phyloP scores from a whole-genome alignment of 257 asterid genomes.

The Salvia rosmarinus region DNA sequence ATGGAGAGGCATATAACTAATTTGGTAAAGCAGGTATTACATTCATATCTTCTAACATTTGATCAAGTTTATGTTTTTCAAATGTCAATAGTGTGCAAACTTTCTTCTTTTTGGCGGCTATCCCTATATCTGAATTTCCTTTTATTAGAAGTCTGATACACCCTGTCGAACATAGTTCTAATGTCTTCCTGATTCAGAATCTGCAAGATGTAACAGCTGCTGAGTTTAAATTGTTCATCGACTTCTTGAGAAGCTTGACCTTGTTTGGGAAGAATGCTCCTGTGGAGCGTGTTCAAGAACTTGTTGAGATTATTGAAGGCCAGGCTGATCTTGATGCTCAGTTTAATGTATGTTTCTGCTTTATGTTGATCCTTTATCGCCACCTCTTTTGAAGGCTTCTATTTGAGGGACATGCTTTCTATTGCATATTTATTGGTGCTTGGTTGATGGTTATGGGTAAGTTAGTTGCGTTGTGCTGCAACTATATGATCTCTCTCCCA shows the following conservation, averaged over 20 bases:
- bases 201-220: slow-evolving; percentile 90
- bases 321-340: slow-evolving; percentile 98
- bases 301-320: slow-evolving; percentile 95
- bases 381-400: slow-evolving; percentile 11
- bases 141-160: slow-evolving; percentile 2
- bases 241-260: slow-evolving; percentile 87
- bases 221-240: slow-evolving; percentile 86
- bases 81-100: background rate
- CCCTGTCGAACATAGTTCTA: background rate
- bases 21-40: slow-evolving; percentile 81
- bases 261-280: slow-evolving; percentile 87
- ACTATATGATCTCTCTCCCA: background rate
- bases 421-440: too few species aligned
- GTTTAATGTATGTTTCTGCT: slow-evolving; percentile 61
- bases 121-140: slow-evolving; percentile 17
- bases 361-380: slow-evolving; percentile 10
- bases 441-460: too few species aligned
- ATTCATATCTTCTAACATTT: slow-evolving; percentile 5
- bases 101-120: background rate
- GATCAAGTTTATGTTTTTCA: slow-evolving; percentile 5
- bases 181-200: slow-evolving; percentile 60
- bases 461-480: background rate
- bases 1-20: slow-evolving; percentile 89
- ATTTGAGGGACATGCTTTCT: slow-evolving; percentile 16
- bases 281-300: slow-evolving; percentile 84